These are phyloP conservation scores for Xylaria castorea DNA, from an alignment of 495 filamentous ascomycete genomes.

Conservation along the genomic window DNA sequence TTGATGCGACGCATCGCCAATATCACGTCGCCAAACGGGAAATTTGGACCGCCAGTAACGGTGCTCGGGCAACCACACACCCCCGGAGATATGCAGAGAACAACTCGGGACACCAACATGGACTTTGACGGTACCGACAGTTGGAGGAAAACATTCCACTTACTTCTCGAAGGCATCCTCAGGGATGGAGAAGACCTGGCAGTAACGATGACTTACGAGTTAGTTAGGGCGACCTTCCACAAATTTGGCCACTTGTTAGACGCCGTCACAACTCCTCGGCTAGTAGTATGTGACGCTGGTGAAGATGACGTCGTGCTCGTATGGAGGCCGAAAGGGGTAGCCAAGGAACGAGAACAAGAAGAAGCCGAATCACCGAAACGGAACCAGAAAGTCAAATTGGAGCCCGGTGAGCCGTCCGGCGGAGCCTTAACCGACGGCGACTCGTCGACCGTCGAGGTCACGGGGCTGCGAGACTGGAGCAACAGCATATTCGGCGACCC, in stretches of 20 bases:
- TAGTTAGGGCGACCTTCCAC: constrained; percentile 47
- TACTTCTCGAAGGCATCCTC: constrained; percentile 50
- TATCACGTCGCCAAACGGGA: constrained; percentile 45
- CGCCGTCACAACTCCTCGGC: constrained; percentile 42
- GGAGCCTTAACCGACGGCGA: not conserved
- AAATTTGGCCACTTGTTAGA: constrained; percentile 48
- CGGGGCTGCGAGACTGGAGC: constrained; percentile 56
- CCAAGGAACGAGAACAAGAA: not conserved
- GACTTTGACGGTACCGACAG: constrained; percentile 36
- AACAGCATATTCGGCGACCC: constrained; percentile 67
- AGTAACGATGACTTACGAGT: constrained; percentile 49
- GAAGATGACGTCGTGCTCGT: constrained; percentile 48
- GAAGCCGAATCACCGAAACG: not conserved
- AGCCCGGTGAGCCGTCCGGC: not conserved
- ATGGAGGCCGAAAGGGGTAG: constrained; percentile 24
- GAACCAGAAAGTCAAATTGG: not conserved
- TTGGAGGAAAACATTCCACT: constrained; percentile 56
- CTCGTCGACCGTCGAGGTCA: constrained; percentile 29
- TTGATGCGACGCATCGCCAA: constrained; percentile 44
- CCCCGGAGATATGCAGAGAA: constrained; percentile 10
- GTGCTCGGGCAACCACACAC: constrained; percentile 33
- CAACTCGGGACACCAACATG: not conserved
- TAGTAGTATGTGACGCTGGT: constrained; percentile 47
- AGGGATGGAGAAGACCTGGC: constrained; percentile 56
- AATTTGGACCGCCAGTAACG: constrained; percentile 47